Evolutionary conservation across 2,329 filamentous ascomycete species (phyloP), one percentile per base, ranked within the genome.

Genomic region (Plenodomus lindquistii): DNA sequence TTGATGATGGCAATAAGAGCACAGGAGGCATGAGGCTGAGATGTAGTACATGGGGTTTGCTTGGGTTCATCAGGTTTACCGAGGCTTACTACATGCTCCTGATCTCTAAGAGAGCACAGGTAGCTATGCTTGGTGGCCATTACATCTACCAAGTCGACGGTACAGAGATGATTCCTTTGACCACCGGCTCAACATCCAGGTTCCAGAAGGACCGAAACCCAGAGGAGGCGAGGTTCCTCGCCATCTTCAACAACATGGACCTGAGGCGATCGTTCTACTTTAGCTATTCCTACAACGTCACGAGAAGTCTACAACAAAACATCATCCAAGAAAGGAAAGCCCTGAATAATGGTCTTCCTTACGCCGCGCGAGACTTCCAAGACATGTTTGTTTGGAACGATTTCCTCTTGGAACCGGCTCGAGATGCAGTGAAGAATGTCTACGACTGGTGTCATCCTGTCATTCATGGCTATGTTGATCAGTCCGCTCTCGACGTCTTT

Each of bases 381-480:
- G 84, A 88, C 34, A 99, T 99, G 94, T 99, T 99, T 67, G 88
- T 97, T 2, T 99, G 94, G 94, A 99, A 99, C 62, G 85, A 89
- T 59, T 89, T 97, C 71, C 80, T 99, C 4, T 80, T 99, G 16
- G 80, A 87, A 50, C 92, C 94, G 0, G 91, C 88, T 0, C 78
- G 82, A 11, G 74, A 78, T 16, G 81, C 81, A 5, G 76, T 99
- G 34, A 87, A 87, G 54, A 88, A 92, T 61, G 86, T 90, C 0
- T 96, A 90, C 67, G 91, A 97, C 66, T 99, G 94, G 94, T 99
- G 93, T 70, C 82, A 95, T 19, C 92, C 94, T 0, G 88, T 97
- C 48, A 93, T 97, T 37, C 93, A 99, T 71, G 94, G 94, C 3
- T 97, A 96, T 70, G 90, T 99, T 54, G 91, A 97, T 64, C 94